Evolutionary conservation across 1,139 yeast species (phyloP).

Genomic region (Schizosaccharomyces versatilis): DNA sequence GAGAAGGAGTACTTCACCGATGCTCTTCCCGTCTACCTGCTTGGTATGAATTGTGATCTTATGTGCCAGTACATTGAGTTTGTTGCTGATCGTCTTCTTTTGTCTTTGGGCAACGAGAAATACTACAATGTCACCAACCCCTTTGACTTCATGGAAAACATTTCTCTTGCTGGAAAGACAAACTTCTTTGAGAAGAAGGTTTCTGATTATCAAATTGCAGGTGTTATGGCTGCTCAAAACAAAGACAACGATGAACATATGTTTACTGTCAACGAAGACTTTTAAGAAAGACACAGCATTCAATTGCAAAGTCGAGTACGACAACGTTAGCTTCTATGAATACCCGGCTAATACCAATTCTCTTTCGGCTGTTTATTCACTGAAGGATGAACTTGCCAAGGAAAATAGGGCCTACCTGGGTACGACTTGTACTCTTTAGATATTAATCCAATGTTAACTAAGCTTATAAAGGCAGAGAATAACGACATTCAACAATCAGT

Average conservation of each 20-base stretch:
- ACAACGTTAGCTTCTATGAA: too few relatives aligned
- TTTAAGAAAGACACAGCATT: constrained; percentile 15
- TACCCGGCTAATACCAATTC: too few relatives aligned
- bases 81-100: constrained; percentile 82
- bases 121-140: constrained; percentile 77
- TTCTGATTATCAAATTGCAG: constrained; percentile 95
- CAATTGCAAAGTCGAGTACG: too few relatives aligned
- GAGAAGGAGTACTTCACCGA: constrained; percentile 89
- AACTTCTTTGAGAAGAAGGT: constrained; percentile 98
- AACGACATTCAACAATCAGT: too few relatives aligned
- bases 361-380: too few relatives aligned
- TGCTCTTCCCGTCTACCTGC: constrained; percentile 71
- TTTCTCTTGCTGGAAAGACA: constrained; percentile 92
- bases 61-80: constrained; percentile 97
- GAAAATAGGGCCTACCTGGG: too few relatives aligned
- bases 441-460: too few relatives aligned
- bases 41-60: constrained; percentile 79
- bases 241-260: constrained; percentile 17
- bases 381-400: too few relatives aligned
- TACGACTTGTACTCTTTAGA: too few relatives aligned
- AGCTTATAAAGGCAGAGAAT: too few relatives aligned
- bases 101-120: constrained; percentile 77
- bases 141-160: constrained; percentile 96
- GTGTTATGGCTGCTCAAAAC: constrained; percentile 62
- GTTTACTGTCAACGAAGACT: constrained; percentile 26